Evolutionary conservation across 345 rosid genomes (phyloP).

Genomic region (Linum lewisii): DNA sequence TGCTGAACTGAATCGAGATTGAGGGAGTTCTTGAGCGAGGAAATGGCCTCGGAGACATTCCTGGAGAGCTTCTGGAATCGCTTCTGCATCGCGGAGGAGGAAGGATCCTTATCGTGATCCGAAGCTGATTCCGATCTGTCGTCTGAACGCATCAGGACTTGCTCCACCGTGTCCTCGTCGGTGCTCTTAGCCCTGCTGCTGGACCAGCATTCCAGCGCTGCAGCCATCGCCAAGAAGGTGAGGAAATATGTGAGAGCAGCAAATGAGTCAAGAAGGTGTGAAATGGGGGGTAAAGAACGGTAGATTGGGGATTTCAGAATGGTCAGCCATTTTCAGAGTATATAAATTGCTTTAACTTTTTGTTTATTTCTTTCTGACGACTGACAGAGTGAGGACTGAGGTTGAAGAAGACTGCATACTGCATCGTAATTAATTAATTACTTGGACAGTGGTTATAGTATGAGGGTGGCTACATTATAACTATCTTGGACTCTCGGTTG

Average conservation of each 20-base stretch:
- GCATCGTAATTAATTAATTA: not conserved
- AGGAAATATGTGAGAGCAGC: not conserved
- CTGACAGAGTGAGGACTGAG: not conserved
- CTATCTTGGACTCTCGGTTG: not conserved
- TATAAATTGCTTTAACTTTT: no score
- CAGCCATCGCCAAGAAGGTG: conserved; percentile 41
- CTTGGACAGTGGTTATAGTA: not conserved
- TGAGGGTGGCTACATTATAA: not conserved
- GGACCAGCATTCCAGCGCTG: conserved; percentile 97
- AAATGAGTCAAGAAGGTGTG: not conserved
- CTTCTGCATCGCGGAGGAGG: conserved; percentile 59
- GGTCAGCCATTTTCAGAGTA: not conserved
- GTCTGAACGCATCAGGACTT: conserved; percentile 75
- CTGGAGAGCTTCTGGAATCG: conserved; percentile 68
- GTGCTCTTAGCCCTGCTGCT: conserved; percentile 50
- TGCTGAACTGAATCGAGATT: conserved; percentile 49
- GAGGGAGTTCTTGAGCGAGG: conserved; percentile 79
- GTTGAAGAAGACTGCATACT: not conserved
- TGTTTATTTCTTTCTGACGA: not conserved
- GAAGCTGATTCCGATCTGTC: conserved; percentile 61
- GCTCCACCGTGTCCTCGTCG: conserved; percentile 89
- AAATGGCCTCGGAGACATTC: conserved; percentile 81
- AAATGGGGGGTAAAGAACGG: not conserved
- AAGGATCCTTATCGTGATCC: conserved; percentile 7
- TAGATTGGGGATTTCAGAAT: not conserved